phyloP scores from a whole-genome alignment of 306 rosid genomes.

The Leucaena leucocephala region DNA sequence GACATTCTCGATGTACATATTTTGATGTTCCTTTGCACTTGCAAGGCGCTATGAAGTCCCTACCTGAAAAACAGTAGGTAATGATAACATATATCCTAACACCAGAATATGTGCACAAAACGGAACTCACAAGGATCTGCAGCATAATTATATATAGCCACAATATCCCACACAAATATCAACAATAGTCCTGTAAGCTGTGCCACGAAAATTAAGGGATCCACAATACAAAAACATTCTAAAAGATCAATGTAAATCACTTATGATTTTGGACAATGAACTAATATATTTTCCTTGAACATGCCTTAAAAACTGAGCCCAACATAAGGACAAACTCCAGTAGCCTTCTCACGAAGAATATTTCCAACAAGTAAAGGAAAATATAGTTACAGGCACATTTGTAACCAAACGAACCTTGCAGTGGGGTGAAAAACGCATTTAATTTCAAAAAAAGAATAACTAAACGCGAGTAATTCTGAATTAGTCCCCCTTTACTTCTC shows the following conservation, averaged over 20 bases:
- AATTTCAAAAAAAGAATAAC: neutral
- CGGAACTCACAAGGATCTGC: conserved; percentile 21
- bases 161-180: conserved; percentile 7
- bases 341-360: neutral
- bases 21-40: conserved; percentile 96
- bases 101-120: conserved; percentile 15
- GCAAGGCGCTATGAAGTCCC: conserved; percentile 99
- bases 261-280: neutral
- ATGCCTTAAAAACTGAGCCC: neutral
- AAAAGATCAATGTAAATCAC: neutral
- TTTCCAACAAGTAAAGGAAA: neutral
- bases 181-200: neutral
- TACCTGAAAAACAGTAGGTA: conserved; percentile 49
- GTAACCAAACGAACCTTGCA: neutral
- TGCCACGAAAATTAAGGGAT: neutral
- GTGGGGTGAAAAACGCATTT: neutral
- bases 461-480: conserved; percentile 17
- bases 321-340: neutral
- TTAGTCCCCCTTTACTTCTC: neutral
- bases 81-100: conserved; percentile 6
- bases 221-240: neutral
- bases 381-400: neutral
- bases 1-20: conserved; percentile 93
- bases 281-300: neutral
- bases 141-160: conserved; percentile 8